Percentiles rank a stretch among this genome's conserved stretches.
Evolutionary conservation across 2,329 filamentous ascomycete genomes (phyloP).

Genomic region (Fusarium xylarioides): DNA sequence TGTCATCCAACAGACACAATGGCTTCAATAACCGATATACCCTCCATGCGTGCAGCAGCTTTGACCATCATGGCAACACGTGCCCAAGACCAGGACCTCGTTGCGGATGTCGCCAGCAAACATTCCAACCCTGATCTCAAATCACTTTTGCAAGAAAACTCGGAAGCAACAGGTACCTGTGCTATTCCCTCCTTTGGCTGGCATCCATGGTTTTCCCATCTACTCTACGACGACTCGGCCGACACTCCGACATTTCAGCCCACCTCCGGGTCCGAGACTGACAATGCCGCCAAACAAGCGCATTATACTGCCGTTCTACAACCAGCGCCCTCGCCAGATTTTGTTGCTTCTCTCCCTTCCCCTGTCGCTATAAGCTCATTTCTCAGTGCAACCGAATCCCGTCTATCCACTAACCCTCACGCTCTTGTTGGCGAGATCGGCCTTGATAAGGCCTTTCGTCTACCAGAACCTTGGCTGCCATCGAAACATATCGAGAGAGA

Average conservation of each 20-base stretch:
- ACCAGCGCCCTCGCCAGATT: slow-evolving; percentile 55
- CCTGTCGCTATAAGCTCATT: slow-evolving; percentile 69
- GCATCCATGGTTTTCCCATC: slow-evolving; percentile 88
- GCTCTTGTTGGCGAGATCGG: slow-evolving; percentile 82
- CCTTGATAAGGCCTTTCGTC: slow-evolving; percentile 78
- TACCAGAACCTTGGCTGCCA: slow-evolving; percentile 68
- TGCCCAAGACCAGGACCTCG: slow-evolving; percentile 77
- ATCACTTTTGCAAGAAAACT: neutral
- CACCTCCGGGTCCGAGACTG: slow-evolving; percentile 19
- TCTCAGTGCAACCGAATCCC: slow-evolving; percentile 62
- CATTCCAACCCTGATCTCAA: slow-evolving; percentile 55
- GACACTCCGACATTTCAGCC: slow-evolving; percentile 50
- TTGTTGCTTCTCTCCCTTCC: slow-evolving; percentile 63
- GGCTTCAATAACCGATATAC: slow-evolving; percentile 65
- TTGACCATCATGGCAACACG: slow-evolving; percentile 83
- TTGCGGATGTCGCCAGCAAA: slow-evolving; percentile 67
- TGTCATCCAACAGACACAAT: slow-evolving; percentile 87
- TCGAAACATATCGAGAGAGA: slow-evolving; percentile 41
- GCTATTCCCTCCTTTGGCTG: slow-evolving; percentile 80
- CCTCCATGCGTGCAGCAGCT: slow-evolving; percentile 70
- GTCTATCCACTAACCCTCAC: slow-evolving; percentile 65
- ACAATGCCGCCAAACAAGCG: slow-evolving; percentile 51
- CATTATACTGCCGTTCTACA: slow-evolving; percentile 77
- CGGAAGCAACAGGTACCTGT: neutral
- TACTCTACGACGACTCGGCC: slow-evolving; percentile 71